Conservation (phyloP, 305 asterid species). For the Fraxinus velutina region DNA sequence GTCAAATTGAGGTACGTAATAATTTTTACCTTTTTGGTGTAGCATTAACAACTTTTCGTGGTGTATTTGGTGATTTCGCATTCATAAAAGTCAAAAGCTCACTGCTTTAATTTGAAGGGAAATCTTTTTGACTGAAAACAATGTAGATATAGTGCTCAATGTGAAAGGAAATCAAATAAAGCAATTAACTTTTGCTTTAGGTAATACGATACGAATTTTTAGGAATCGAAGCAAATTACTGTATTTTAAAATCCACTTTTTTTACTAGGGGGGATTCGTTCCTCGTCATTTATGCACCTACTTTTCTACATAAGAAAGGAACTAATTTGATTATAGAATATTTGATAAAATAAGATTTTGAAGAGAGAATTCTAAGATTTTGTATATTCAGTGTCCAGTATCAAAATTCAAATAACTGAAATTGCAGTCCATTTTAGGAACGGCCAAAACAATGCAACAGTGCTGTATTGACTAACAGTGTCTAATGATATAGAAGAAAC, state of each 20-base stretch:
- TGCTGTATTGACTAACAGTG: neutral
- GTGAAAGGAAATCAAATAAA: neutral
- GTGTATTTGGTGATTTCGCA: neutral
- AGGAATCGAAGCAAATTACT: neutral
- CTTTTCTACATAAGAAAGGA: neutral
- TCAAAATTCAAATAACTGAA: neutral
- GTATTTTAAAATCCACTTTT: neutral
- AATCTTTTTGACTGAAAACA: neutral
- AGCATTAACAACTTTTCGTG: neutral
- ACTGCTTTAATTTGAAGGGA: conserved; percentile 1
- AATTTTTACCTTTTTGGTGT: neutral
- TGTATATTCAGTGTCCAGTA: neutral
- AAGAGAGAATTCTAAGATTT: neutral
- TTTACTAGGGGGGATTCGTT: neutral
- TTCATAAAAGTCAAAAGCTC: neutral
- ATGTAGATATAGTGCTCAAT: neutral
- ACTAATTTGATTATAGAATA: neutral
- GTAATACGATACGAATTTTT: neutral
- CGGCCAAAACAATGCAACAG: neutral
- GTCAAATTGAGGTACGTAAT: conserved; percentile 35
- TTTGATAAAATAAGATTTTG: neutral
- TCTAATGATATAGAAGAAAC: neutral
- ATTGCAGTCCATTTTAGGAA: neutral
- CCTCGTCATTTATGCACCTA: neutral
- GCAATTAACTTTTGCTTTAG: neutral